phyloP scores from a whole-genome alignment of 306 rosid genomes.

The Inga leiocalycina region DNA sequence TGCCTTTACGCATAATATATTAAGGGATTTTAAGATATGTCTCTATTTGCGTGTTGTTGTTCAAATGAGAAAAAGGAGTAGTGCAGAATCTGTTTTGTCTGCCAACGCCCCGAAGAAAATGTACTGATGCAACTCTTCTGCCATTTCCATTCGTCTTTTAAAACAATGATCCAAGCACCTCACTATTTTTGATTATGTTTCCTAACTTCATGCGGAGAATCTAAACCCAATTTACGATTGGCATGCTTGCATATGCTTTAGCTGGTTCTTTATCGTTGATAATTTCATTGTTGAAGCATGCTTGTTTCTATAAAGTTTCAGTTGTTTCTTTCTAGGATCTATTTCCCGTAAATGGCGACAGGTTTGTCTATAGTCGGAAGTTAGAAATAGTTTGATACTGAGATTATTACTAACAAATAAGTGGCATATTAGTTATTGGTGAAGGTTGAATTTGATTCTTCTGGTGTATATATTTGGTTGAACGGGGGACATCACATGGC shows the following conservation, averaged over 20 bases:
- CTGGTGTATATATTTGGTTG: slow-evolving; percentile 11
- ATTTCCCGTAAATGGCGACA: not conserved
- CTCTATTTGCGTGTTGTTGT: not conserved
- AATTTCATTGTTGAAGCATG: not conserved
- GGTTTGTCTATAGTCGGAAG: not conserved
- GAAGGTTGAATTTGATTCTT: slow-evolving; percentile 7
- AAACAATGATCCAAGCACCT: slow-evolving; percentile 23
- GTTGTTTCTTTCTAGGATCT: slow-evolving; percentile 24
- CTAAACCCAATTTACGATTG: not conserved
- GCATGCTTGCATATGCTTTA: slow-evolving; percentile 7
- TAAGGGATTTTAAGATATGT: slow-evolving; percentile 8
- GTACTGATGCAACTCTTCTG: not conserved
- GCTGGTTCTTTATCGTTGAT: not conserved
- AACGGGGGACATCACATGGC: slow-evolving; percentile 9
- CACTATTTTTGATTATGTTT: not conserved
- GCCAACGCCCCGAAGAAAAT: not conserved
- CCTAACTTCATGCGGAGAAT: not conserved
- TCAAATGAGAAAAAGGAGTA: not conserved
- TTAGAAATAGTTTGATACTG: not conserved
- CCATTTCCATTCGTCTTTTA: not conserved
- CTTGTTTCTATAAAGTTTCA: not conserved
- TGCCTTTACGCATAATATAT: not conserved
- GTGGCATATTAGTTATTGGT: slow-evolving; percentile 15
- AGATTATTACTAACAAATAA: not conserved
- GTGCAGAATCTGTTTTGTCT: not conserved